Evolutionary conservation across 176 grass and related monocot genomes (phyloP).

Genomic region (Secale cereale): DNA sequence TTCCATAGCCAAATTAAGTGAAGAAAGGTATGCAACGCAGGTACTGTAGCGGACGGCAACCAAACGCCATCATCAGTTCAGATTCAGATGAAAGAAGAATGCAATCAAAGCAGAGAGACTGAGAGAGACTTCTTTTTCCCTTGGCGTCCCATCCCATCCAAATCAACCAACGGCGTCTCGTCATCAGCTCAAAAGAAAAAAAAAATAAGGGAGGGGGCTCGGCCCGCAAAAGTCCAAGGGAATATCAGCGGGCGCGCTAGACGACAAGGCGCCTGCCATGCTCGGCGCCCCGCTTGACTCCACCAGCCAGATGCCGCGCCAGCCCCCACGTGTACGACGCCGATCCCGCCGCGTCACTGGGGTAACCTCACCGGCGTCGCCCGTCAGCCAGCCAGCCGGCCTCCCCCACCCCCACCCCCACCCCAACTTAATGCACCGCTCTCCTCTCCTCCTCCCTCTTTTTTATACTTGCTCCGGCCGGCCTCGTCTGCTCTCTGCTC

Average conservation of each 20-base stretch:
- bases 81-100: background rate
- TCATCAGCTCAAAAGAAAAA: background rate
- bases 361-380: constrained; percentile 35
- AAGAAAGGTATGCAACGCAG: no score
- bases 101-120: constrained; percentile 18
- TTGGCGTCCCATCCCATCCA: background rate
- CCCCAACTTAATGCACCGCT: constrained; percentile 26
- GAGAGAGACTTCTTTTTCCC: background rate
- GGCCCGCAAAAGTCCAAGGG: constrained; percentile 4
- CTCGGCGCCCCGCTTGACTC: constrained; percentile 30
- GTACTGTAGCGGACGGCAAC: no score
- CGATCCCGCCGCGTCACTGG: constrained; percentile 29
- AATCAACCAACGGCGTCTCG: background rate
- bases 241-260: constrained; percentile 36
- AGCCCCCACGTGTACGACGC: constrained; percentile 43
- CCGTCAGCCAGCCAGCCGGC: background rate
- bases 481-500: background rate
- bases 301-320: constrained; percentile 53
- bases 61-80: background rate
- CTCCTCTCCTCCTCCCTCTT: background rate
- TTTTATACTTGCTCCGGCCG: constrained; percentile 11
- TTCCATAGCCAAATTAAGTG: no score
- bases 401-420: background rate
- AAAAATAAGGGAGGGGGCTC: background rate
- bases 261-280: constrained; percentile 43